Evolutionary conservation across 2,329 filamentous ascomycete genomes (phyloP).

Genomic region (Neonectria sp.): DNA sequence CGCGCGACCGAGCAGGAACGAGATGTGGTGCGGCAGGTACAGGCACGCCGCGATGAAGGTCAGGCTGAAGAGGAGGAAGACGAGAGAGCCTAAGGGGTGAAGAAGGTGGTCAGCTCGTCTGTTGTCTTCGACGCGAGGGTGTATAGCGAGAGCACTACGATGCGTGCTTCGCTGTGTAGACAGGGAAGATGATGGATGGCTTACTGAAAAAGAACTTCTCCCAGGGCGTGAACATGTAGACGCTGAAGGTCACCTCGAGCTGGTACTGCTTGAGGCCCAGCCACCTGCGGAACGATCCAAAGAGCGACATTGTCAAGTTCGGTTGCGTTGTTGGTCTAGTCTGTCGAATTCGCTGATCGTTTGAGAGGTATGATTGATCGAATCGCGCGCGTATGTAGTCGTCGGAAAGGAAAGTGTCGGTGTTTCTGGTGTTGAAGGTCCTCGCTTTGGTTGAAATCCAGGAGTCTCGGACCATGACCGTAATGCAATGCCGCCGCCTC

Average conservation of each 20-base stretch:
- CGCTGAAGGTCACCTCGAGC: conserved; percentile 95
- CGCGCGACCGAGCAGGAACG: conserved; percentile 84
- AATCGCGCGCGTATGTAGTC: not conserved
- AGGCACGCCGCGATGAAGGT: conserved; percentile 88
- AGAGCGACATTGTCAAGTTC: conserved; percentile 51
- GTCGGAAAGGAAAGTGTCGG: not conserved
- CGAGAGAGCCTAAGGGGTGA: conserved; percentile 78
- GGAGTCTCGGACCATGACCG: conserved; percentile 22
- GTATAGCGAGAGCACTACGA: conserved; percentile 6
- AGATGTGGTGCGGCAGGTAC: conserved; percentile 94
- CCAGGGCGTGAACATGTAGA: conserved; percentile 97
- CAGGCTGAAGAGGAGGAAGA: conserved; percentile 91
- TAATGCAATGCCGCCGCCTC: conserved; percentile 19
- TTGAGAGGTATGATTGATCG: not conserved
- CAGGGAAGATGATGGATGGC: conserved; percentile 52
- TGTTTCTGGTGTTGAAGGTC: conserved; percentile 8
- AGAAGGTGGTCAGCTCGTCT: conserved; percentile 48
- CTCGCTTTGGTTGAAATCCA: conserved; percentile 22
- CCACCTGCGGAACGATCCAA: conserved; percentile 81
- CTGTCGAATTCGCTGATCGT: not conserved
- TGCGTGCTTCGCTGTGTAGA: not conserved
- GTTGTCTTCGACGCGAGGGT: not conserved
- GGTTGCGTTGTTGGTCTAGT: conserved; percentile 10
- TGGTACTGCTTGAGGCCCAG: conserved; percentile 97
- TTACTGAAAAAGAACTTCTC: conserved; percentile 98